Evolutionary conservation across 805 yeast genomes (phyloP), one percentile per base, ranked within the genome.

Genomic region (Candida boleticola): DNA sequence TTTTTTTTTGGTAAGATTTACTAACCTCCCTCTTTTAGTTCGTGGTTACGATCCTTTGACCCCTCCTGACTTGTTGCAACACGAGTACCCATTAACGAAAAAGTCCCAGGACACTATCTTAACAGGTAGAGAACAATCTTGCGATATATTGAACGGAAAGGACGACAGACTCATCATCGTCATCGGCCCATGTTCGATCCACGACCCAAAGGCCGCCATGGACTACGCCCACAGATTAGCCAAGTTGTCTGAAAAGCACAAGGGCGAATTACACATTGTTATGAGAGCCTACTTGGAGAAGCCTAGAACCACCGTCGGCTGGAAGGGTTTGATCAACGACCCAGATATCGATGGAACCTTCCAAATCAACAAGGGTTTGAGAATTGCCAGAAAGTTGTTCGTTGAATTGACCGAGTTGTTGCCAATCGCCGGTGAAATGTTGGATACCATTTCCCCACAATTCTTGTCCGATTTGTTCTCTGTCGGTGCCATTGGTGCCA

Each of bases 261-360:
- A 83, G 50, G 81, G 78, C 37, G 97, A 92, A 53, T 74, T 93
- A 46, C 79, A 82, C 43, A 83, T 93, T 45, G 83, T 93, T 48
- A 93, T 93, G 99, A 83, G 99, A 71, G 98, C 98, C 3, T 93
- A 93, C 73, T 76, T 93, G 58, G 99, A 92, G 66, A 92, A 92
- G 69, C 99, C 99, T 55, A 82, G 99, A 70, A 92, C 99, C 39
- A 92, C 98, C 22, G 98, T 93, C 36, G 99, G 99, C 46, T 92
- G 99, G 99, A 92, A 92, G 71, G 99, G 99, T 53, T 76, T 92
- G 52, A 93, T 92, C 57, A 92, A 92, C 63, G 99, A 92, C 65
- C 99, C 99, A 25, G 96, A 93, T 57, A 84, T 92, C 55, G 95
- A 92, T 64, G 88, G 88, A 46, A 76, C 95, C 40, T 92, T 87